Evolutionary conservation across 768 basidiomycete genomes (phyloP), one percentile per base, ranked within the genome.

Genomic region (Mrakia blollopis): DNA sequence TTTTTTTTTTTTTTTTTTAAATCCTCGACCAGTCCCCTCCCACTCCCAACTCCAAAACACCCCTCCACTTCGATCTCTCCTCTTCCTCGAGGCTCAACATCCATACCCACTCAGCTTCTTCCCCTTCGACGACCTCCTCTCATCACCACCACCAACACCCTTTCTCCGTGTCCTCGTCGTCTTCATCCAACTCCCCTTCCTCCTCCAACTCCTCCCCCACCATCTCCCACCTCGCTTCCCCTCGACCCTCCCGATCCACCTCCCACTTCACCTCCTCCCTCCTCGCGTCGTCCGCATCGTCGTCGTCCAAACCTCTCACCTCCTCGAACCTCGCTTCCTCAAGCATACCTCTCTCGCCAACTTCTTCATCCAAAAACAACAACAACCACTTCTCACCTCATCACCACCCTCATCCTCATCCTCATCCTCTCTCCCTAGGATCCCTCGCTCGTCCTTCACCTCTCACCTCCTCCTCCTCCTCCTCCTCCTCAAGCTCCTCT

Each of bases 1-100:
- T 60, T 6, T 11, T 28, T 47, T 14, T 47, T 47, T 14, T 21
- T 23, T 23, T 39, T 73, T 30, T 23, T 60, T 28, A 8, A 30
- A 1, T 37, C 47, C 39, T 16, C 21, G 25, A 28, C 16, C n/a
- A 76, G 75, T 67, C 75, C 7, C 75, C 75, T 28, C 75, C 70
- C 4, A 76, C 75, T 25, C 75, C 75, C 35, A 76, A 76, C 35
- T 52, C 75, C 11, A 76, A 76, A 35, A 35, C 60, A 0, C 54
- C 57, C 16, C 23, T 41, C 21, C 69, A 76, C 25, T 65, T 68
- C 32, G 37, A 75, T 14, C 60, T 67, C 23, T 28, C 54, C 9
- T 63, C 28, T n/a, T 25, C 57, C 3, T 23, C 25, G 6, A 68
- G 60, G 0, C 54, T 37, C 39, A 44, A 44, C 44, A 6, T 44